Conservation (phyloP, 768 basidiomycete genomes). For the Amanita jacksonii region DNA sequence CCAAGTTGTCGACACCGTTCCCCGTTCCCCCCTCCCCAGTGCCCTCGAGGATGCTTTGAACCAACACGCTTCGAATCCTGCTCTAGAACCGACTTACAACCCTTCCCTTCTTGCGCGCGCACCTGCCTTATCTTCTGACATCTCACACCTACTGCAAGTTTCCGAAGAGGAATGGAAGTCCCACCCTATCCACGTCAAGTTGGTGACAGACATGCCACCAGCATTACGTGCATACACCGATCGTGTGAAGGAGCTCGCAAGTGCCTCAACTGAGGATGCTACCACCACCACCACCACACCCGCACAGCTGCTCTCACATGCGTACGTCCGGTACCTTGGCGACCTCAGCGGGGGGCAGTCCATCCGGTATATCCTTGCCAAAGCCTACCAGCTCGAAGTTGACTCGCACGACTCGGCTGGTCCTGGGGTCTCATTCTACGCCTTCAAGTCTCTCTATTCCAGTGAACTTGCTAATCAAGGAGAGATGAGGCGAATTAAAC, state of each 20-base stretch:
- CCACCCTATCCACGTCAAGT: conserved; percentile 41
- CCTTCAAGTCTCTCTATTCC: conserved; percentile 49
- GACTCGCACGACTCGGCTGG: no score
- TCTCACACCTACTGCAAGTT: conserved; percentile 46
- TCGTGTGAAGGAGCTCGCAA: conserved; percentile 41
- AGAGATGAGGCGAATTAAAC: conserved; percentile 66
- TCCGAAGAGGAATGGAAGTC: conserved; percentile 42
- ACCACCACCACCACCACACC: not conserved
- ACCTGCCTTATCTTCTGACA: conserved; percentile 53
- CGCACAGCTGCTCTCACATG: conserved; percentile 56
- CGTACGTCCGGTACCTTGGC: conserved; percentile 78
- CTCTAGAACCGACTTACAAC: conserved; percentile 62
- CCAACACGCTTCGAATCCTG: conserved; percentile 48
- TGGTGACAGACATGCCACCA: conserved; percentile 37
- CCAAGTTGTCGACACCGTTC: not conserved
- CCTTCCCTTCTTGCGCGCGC: conserved; percentile 59
- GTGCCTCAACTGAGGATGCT: conserved; percentile 15
- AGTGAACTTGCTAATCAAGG: conserved; percentile 37
- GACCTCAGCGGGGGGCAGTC: conserved; percentile 75
- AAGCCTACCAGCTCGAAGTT: conserved; percentile 53
- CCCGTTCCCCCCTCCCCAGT: conserved; percentile 19
- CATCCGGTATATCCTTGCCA: conserved; percentile 51
- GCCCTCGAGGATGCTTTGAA: conserved; percentile 49
- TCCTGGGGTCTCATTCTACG: conserved; percentile 56
- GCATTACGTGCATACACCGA: conserved; percentile 42